These are phyloP conservation scores for Cryptococcus neoformans DNA, from an alignment of 1,284 basidiomycete genomes.

Conservation along the genomic window DNA sequence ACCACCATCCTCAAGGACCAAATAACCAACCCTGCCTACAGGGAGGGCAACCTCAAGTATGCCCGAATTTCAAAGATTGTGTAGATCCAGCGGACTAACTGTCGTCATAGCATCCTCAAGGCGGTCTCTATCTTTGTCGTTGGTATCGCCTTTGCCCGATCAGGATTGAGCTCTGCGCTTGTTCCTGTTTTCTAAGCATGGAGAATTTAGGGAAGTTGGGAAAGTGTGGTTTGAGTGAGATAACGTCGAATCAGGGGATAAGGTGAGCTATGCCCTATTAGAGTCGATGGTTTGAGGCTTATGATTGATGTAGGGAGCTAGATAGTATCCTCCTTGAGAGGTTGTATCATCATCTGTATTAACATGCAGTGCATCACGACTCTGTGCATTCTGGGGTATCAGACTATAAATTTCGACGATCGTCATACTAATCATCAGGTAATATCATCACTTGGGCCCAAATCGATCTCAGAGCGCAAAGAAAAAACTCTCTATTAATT, in stretches of 20 bases:
- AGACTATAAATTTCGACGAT: no score
- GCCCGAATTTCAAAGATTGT: background rate
- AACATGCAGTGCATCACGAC: conserved; percentile 19
- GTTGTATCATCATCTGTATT: conserved; percentile 15
- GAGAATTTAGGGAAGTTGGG: background rate
- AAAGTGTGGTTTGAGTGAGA: background rate
- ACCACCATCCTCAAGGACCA: conserved; percentile 19
- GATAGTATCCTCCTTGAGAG: background rate
- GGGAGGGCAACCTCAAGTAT: conserved; percentile 30
- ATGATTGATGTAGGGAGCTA: background rate
- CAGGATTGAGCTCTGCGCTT: conserved; percentile 21
- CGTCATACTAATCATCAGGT: no score
- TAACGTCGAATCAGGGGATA: background rate
- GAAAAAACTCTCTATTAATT: conserved; percentile 13
- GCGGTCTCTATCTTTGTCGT: conserved; percentile 28
- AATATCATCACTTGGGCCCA: no score
- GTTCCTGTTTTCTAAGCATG: conserved; percentile 29
- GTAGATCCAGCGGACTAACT: background rate
- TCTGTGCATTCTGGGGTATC: background rate
- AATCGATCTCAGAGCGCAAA: no score
- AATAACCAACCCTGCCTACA: conserved; percentile 25
- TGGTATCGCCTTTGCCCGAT: conserved; percentile 32
- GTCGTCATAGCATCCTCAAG: conserved; percentile 23
- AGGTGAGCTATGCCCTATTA: background rate
- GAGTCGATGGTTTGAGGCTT: background rate